These are phyloP conservation scores for Fragosphaeria purpurea DNA, from an alignment of 2,329 filamentous ascomycete species.

Conservation along the genomic window DNA sequence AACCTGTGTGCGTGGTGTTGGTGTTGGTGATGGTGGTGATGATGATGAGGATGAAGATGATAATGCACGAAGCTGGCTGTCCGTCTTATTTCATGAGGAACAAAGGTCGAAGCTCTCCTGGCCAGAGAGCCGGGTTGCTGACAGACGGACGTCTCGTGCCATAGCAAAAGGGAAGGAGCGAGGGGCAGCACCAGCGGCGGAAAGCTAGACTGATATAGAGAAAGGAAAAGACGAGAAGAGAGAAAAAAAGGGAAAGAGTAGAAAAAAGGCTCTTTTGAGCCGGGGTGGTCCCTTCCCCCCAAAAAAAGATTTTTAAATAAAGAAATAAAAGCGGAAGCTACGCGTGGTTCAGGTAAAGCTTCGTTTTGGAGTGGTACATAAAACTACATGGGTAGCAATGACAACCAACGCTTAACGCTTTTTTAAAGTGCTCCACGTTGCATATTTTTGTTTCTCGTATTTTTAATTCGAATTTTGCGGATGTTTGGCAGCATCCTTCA, in stretches of 20 bases:
- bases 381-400: neutral
- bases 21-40: too few species aligned
- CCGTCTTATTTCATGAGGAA: neutral
- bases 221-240: conserved; percentile 1
- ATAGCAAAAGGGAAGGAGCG: conserved; percentile 23
- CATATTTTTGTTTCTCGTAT: neutral
- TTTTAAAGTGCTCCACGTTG: neutral
- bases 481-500: too few species aligned
- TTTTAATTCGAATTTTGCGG: too few species aligned
- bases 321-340: conserved; percentile 7
- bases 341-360: conserved; percentile 12
- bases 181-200: conserved; percentile 21
- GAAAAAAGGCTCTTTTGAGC: conserved; percentile 1
- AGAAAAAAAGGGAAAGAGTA: conserved; percentile 2
- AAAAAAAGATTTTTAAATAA: neutral
- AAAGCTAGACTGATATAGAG: conserved; percentile 14
- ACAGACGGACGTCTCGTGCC: conserved; percentile 28
- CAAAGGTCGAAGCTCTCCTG: conserved; percentile 21
- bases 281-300: neutral
- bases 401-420: conserved; percentile 1
- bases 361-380: neutral
- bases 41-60: too few species aligned
- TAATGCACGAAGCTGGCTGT: too few species aligned
- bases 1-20: too few species aligned
- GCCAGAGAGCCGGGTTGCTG: conserved; percentile 26